Conservation (phyloP, 1,139 yeast genomes). For the Sugiyamaella castrensis region DNA sequence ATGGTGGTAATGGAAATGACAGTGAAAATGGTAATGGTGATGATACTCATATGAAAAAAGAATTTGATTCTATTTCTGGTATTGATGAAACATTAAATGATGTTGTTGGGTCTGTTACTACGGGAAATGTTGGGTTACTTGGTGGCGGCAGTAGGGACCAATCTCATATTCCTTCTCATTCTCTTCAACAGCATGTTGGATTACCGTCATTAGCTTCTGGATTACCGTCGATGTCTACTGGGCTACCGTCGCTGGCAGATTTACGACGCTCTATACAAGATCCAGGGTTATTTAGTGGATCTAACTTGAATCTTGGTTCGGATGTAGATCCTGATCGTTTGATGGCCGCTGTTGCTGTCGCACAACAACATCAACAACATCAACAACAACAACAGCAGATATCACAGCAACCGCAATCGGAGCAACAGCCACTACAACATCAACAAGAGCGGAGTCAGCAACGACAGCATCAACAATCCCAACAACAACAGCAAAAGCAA, state of each 20-base stretch:
- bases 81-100: not conserved
- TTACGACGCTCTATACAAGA: constrained; percentile 10
- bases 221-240: too few relatives aligned
- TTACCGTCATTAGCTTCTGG: too few relatives aligned
- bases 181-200: constrained; percentile 8
- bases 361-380: constrained; percentile 31
- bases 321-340: constrained; percentile 50
- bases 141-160: constrained; percentile 11
- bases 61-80: constrained; percentile 7
- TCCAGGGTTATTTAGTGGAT: constrained; percentile 20
- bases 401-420: not conserved
- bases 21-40: too few relatives aligned
- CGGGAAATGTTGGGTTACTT: constrained; percentile 19
- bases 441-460: constrained; percentile 11
- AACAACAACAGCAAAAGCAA: constrained; percentile 2
- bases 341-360: constrained; percentile 67
- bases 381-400: constrained; percentile 15
- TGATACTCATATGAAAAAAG: not conserved
- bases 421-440: constrained; percentile 16
- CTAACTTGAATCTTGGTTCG: constrained; percentile 42
- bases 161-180: constrained; percentile 1
- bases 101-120: constrained; percentile 22
- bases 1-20: too few relatives aligned
- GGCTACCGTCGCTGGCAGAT: not conserved
- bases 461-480: constrained; percentile 12